Conservation (phyloP, 345 rosid species). For the Salix koriyanagi region DNA sequence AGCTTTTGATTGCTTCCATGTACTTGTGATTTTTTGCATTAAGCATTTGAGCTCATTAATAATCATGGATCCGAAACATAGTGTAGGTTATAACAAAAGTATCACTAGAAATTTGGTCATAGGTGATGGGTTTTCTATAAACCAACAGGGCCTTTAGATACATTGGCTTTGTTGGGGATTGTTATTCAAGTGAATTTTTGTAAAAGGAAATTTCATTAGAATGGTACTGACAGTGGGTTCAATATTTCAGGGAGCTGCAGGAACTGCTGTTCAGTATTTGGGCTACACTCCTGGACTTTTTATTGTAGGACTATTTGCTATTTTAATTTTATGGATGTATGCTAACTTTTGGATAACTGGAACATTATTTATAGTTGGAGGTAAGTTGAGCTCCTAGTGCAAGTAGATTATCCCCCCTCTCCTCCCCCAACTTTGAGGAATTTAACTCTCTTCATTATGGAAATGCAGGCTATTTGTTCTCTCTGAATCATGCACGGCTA, state of each 20-base stretch:
- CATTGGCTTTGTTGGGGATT: not conserved
- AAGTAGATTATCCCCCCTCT: not conserved
- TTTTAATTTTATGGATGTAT: constrained; percentile 88
- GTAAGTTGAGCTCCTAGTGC: constrained; percentile 36
- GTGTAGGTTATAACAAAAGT: not conserved
- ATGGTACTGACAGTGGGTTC: constrained; percentile 1
- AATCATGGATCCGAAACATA: not conserved
- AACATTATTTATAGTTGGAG: constrained; percentile 87
- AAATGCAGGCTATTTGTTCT: constrained; percentile 83
- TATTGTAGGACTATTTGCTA: constrained; percentile 79
- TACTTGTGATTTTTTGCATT: not conserved
- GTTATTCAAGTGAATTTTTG: not conserved
- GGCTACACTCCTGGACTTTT: constrained; percentile 97
- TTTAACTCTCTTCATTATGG: constrained; percentile 12
- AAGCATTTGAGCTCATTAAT: not conserved
- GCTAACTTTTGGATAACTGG: constrained; percentile 99
- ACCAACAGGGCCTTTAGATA: not conserved
- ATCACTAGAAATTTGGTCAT: not conserved
- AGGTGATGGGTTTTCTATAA: not conserved
- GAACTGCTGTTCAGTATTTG: constrained; percentile 70
- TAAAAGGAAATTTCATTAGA: not conserved
- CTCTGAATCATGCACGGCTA: constrained; percentile 83
- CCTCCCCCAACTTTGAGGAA: not conserved
- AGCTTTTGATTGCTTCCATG: not conserved
- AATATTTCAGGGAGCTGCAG: constrained; percentile 79